Evolutionary conservation across 2,329 filamentous ascomycete genomes (phyloP), one percentile per base, ranked within the genome.

Genomic region (Diaporthe helianthi): DNA sequence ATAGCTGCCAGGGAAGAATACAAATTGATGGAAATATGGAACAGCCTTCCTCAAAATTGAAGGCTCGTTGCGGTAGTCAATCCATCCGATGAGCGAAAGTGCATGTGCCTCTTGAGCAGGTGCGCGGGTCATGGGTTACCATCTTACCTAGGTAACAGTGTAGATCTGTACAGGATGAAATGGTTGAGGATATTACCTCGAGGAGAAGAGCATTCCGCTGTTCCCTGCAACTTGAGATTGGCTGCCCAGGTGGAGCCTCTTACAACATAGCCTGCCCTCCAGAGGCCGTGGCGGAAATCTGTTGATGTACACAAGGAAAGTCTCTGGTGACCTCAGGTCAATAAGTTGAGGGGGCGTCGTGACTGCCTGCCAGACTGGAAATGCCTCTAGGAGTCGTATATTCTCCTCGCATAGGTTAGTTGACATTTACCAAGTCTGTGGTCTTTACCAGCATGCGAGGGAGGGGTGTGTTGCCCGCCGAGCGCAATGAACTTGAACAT

Each of bases 201-300:
- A 38, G 36, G 4, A 38, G 36, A 15, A 15, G 36, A 38, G 36
- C 36, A 38, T 38, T 17, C 13, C 15, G 15, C 24, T 38, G 10
- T 22, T 17, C 8, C 8, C 1, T 29, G 4, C 2, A n/a, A n/a
- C n/a, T n/a, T n/a, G 22, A 19, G 15, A 13, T 5, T 33, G 7
- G 6, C n/a, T 22, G 13, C n/a, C n/a, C n/a, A n/a, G n/a, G n/a
- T n/a, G n/a, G n/a, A n/a, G n/a, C n/a, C n/a, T n/a, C 61, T 3
- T 65, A 65, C 46, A 9, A 65, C 61, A 53, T 47, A 65, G 8
- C 61, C 61, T 10, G 47, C 61, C 29, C 61, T 52, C 61, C 61
- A 65, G 13, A 65, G 33, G 33, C 53, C 61, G 31, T 65, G 61
- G 12, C 26, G 47, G 7, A 15, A 44, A 17, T 52, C 49, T 12